phyloP scores from a whole-genome alignment of 2,329 filamentous ascomycete species.

The Botrytis byssoidea region DNA sequence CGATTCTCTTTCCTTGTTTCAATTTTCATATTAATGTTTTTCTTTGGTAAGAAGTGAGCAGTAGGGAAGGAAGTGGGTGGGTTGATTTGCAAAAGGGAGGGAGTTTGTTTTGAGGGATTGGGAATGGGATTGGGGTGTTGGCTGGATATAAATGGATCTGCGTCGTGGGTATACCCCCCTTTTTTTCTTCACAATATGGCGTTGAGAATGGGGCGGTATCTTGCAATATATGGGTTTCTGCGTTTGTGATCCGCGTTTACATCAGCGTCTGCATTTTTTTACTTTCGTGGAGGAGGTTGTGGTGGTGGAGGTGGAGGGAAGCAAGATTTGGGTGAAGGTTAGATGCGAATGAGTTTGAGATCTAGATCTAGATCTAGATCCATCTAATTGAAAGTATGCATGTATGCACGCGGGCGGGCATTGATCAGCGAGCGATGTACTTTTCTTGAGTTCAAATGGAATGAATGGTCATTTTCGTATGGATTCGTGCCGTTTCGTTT shows the following conservation, averaged over 20 bases:
- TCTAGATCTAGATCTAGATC: not conserved
- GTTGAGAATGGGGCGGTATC: not conserved
- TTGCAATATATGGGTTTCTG: not conserved
- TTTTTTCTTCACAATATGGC: not conserved
- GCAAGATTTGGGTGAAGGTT: not conserved
- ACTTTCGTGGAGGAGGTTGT: too few species aligned
- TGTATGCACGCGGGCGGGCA: not conserved
- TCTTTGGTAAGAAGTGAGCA: not conserved
- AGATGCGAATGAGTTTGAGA: not conserved
- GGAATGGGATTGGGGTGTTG: not conserved
- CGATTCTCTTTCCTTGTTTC: not conserved
- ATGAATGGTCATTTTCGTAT: not conserved
- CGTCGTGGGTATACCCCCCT: constrained; percentile 8
- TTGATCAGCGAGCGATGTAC: not conserved
- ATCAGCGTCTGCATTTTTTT: not conserved
- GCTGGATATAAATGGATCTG: constrained; percentile 16
- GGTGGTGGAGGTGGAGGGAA: not conserved
- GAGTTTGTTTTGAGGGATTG: not conserved
- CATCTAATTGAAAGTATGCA: not conserved
- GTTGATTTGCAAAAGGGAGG: not conserved
- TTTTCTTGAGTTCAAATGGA: not conserved
- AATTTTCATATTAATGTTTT: not conserved
- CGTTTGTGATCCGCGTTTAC: not conserved
- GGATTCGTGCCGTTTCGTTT: not conserved
- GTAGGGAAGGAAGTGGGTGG: not conserved